Base-by-base conservation (phyloP, 108 stramenopile species). In the Bacterosira constricta region DNA sequence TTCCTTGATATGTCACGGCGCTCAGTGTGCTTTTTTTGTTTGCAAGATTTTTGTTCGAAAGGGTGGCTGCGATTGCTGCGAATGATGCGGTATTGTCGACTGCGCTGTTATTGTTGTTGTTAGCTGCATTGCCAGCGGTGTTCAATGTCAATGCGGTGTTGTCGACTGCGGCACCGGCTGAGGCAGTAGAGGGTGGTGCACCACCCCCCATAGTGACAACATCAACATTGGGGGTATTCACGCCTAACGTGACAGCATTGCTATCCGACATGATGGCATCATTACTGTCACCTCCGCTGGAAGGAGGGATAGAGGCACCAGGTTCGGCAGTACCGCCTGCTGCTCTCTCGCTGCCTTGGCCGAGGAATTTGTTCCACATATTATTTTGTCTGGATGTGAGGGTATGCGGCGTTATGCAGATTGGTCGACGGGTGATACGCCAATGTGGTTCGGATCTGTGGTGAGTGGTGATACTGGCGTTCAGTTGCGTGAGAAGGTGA, bases 331-430 rank as follows among this genome's bases (percentile, higher is more conserved):
- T 17, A 17, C 2, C 5, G 42, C 42, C 5, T 2, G 1, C 5
- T 17, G n/a, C 46, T 23, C 46, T 23, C 46, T 18, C 25, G 15
- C 27, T 52, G 26, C 15, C 27, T 26, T 52, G 25, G 27, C 25
- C 51, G 25, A 52, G 25, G 51, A 52, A 52, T 9, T 52, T 52
- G 51, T 27, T 52, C 51, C 51, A 52, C 51, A 52, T 52, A 23
- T 52, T 21, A n/a, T n/a, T n/a, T n/a, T n/a, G n/a, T n/a, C n/a
- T n/a, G n/a, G n/a, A n/a, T n/a, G n/a, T n/a, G n/a, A n/a, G n/a
- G n/a, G n/a, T n/a, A n/a, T n/a, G n/a, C n/a, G n/a, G n/a, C n/a
- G n/a, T n/a, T n/a, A n/a, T n/a, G n/a, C n/a, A n/a, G n/a, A n/a
- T n/a, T n/a, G n/a, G n/a, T n/a, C n/a, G n/a, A n/a, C n/a, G n/a